Evolutionary conservation across 2,329 filamentous ascomycete species (phyloP).

Genomic region (Aurifilum marmelostoma): DNA sequence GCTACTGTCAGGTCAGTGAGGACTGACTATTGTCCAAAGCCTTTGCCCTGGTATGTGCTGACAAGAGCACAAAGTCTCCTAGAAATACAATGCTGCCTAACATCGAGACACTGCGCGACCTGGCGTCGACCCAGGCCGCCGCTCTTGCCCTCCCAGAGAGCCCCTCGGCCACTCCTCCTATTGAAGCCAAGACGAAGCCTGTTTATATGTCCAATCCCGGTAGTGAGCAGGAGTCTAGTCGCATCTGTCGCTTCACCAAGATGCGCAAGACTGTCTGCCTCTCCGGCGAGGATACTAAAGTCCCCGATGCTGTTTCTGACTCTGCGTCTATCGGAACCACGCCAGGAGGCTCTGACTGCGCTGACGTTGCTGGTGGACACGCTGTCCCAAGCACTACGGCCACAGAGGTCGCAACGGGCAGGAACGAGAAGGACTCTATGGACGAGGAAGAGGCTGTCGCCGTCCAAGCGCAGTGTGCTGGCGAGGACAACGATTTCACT

Average conservation of each 20-base stretch:
- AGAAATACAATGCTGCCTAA: neutral
- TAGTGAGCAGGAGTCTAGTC: neutral
- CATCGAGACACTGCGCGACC: neutral
- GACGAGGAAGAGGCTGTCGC: neutral
- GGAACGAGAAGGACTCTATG: neutral
- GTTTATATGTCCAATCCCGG: neutral
- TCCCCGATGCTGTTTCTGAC: neutral
- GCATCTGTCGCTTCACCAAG: neutral
- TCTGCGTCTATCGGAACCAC: neutral
- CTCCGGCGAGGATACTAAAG: neutral
- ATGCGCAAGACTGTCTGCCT: neutral
- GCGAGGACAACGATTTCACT: neutral
- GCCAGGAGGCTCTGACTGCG: neutral
- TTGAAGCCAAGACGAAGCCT: neutral
- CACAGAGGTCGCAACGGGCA: neutral
- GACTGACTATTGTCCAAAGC: neutral
- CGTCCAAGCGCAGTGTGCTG: neutral
- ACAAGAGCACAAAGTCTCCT: no score
- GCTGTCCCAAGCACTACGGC: neutral
- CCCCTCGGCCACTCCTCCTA: neutral
- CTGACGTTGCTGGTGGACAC: neutral
- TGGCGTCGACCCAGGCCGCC: neutral
- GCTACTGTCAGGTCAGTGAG: neutral
- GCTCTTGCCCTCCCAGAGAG: slow-evolving; percentile 18
- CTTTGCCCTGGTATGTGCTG: neutral